Conservation (phyloP, 2,329 filamentous ascomycete genomes). For the Trichoderma brevicompactum region DNA sequence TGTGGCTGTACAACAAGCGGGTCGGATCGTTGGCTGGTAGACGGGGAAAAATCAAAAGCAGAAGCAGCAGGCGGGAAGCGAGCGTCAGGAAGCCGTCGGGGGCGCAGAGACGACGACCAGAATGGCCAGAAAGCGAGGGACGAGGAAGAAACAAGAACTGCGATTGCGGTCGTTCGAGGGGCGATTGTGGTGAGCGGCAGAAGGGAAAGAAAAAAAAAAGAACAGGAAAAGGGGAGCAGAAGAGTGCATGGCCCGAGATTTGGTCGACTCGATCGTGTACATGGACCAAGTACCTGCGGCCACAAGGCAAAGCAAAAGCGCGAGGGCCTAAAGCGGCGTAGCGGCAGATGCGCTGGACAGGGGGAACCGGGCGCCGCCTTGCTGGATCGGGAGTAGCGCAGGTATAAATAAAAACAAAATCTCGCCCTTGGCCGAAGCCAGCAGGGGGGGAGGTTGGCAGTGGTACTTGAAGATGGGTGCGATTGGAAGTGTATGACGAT, state of each 20-base stretch:
- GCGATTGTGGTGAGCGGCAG: conserved; percentile 19
- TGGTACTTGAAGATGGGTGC: not conserved
- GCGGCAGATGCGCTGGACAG: conserved; percentile 4
- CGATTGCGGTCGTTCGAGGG: not conserved
- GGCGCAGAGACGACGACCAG: conserved; percentile 20
- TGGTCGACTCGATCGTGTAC: not conserved
- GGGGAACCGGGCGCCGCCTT: conserved; percentile 8
- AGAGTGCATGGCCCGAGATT: conserved; percentile 53
- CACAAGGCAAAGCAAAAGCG: conserved; percentile 12
- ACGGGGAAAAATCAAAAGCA: conserved; percentile 14
- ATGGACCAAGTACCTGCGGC: conserved; percentile 6
- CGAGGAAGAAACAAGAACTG: conserved; percentile 24
- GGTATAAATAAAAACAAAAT: conserved; percentile 21
- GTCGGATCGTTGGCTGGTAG: conserved; percentile 26
- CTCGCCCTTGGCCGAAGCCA: conserved; percentile 7
- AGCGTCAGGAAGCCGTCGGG: conserved; percentile 29
- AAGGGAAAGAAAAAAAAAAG: conserved; percentile 23
- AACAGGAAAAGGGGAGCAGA: conserved; percentile 33
- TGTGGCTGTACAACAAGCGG: conserved; percentile 28
- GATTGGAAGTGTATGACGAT: not conserved
- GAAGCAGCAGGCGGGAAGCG: conserved; percentile 22
- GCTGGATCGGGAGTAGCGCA: conserved; percentile 9
- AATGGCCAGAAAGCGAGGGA: conserved; percentile 33
- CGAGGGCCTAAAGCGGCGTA: conserved; percentile 2
- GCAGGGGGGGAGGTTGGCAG: not conserved